phyloP scores from a whole-genome alignment of 108 stramenopile species.

The Cylindrotheca closterium region DNA sequence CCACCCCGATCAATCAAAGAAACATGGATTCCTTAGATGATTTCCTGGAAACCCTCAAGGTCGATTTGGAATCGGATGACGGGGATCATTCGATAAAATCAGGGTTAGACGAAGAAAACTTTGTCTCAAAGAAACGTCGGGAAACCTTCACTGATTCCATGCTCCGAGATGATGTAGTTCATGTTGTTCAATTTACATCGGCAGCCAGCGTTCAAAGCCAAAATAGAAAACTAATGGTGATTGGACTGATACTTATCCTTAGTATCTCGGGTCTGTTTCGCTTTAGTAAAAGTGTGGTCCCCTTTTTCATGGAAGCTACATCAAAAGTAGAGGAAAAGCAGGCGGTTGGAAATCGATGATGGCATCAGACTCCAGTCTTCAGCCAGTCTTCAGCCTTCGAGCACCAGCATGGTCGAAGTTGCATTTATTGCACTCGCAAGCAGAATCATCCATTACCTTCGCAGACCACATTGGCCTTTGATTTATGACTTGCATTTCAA shows the following conservation, averaged over 20 bases:
- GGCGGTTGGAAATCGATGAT: too few relatives aligned
- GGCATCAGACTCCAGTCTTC: too few relatives aligned
- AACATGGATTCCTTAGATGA: conserved; percentile 17
- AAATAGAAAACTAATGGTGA: not conserved
- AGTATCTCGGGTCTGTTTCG: conserved; percentile 10
- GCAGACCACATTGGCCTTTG: too few relatives aligned
- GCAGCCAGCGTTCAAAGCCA: not conserved
- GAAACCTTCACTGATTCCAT: conserved; percentile 12
- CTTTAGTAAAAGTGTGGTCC: conserved; percentile 8
- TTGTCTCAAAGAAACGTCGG: not conserved
- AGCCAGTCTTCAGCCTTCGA: too few relatives aligned
- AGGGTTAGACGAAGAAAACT: not conserved
- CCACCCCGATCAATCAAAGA: too few relatives aligned
- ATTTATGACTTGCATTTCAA: too few relatives aligned
- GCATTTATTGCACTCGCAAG: too few relatives aligned
- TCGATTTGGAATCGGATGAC: conserved; percentile 7
- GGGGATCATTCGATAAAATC: not conserved
- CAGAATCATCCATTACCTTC: too few relatives aligned
- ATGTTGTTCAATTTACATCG: conserved; percentile 13
- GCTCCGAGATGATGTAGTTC: conserved; percentile 10
- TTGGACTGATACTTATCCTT: not conserved
- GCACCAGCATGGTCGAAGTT: too few relatives aligned
- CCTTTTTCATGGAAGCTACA: not conserved
- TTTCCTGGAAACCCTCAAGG: conserved; percentile 2
- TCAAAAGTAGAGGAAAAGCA: too few relatives aligned